A percentile compares a stretch with the other conserved stretches of the same genome.
Evolutionary conservation across 225 moss, liverwort and hornwort species (phyloP).

Genomic region (Takakia lepidozioides): DNA sequence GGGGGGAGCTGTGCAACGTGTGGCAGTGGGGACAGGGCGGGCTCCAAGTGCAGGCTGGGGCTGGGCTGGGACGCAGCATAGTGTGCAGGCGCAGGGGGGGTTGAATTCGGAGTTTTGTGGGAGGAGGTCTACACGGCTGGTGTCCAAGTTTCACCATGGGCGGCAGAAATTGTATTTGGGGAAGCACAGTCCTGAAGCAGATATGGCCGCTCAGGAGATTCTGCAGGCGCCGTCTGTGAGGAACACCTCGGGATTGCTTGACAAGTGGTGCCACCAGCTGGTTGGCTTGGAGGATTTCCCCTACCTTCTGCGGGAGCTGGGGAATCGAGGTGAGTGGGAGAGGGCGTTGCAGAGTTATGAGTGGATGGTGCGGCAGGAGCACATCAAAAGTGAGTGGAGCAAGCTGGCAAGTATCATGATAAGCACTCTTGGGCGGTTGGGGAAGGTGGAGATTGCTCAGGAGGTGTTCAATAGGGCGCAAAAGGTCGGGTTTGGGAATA

Average conservation of each 20-base stretch:
- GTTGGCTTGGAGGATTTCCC: constrained; percentile 86
- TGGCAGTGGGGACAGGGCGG: constrained; percentile 51
- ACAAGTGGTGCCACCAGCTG: constrained; percentile 72
- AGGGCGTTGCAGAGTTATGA: constrained; percentile 84
- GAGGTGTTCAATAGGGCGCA: constrained; percentile 79
- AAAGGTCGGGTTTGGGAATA: constrained; percentile 85
- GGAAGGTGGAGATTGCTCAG: constrained; percentile 90
- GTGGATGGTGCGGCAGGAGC: constrained; percentile 92
- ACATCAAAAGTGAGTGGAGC: constrained; percentile 85
- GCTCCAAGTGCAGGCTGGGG: constrained; percentile 25
- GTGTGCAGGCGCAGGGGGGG: constrained; percentile 46
- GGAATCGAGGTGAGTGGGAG: constrained; percentile 96
- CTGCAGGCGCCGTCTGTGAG: constrained; percentile 32
- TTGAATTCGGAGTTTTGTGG: constrained; percentile 90
- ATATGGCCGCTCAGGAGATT: constrained; percentile 74
- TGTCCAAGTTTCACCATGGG: constrained; percentile 94
- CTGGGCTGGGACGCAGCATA: constrained; percentile 25
- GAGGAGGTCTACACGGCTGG: constrained; percentile 84
- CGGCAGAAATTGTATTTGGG: constrained; percentile 91
- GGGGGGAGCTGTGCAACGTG: constrained; percentile 57
- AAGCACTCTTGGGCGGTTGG: constrained; percentile 77
- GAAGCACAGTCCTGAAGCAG: constrained; percentile 88
- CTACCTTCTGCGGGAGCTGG: constrained; percentile 76
- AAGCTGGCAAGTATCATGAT: constrained; percentile 98
- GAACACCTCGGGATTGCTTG: constrained; percentile 46